phyloP scores from a whole-genome alignment of 441 rosid species.

The Manihot esculenta region DNA sequence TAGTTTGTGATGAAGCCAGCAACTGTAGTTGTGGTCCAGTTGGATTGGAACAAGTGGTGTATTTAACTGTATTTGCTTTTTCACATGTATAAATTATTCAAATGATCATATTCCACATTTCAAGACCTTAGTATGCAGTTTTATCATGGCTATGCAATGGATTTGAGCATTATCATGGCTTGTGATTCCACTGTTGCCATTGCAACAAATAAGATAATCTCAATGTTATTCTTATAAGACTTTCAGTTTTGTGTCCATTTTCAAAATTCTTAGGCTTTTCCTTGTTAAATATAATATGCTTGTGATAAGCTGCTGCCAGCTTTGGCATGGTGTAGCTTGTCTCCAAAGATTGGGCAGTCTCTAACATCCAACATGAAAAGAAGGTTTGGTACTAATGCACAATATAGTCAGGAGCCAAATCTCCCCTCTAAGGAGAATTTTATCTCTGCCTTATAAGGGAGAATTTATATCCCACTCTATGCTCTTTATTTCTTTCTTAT shows the following conservation, averaged over 20 bases:
- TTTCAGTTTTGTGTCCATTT: no score
- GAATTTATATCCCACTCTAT: not conserved
- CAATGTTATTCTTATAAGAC: not conserved
- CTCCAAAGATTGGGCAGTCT: not conserved
- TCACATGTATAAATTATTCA: not conserved
- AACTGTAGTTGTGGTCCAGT: not conserved
- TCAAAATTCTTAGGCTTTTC: not conserved
- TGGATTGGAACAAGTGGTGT: not conserved
- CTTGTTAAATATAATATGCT: constrained; percentile 1
- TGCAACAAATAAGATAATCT: not conserved
- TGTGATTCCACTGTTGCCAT: not conserved
- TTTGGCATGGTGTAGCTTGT: not conserved
- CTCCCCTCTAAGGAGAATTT: not conserved
- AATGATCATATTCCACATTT: not conserved
- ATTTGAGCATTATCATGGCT: not conserved
- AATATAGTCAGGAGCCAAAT: not conserved
- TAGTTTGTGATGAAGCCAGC: not conserved
- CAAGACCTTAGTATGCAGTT: not conserved
- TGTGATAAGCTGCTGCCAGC: not conserved
- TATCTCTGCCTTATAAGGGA: not conserved
- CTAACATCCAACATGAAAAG: not conserved
- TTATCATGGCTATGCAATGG: not conserved
- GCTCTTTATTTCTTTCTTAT: not conserved
- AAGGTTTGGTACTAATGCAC: not conserved
- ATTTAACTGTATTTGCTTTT: not conserved